A percentile compares a stretch with the other conserved stretches of the same genome.
Evolutionary conservation across 2,329 filamentous ascomycete genomes (phyloP).

Genomic region (Trichoderma semiorbis): DNA sequence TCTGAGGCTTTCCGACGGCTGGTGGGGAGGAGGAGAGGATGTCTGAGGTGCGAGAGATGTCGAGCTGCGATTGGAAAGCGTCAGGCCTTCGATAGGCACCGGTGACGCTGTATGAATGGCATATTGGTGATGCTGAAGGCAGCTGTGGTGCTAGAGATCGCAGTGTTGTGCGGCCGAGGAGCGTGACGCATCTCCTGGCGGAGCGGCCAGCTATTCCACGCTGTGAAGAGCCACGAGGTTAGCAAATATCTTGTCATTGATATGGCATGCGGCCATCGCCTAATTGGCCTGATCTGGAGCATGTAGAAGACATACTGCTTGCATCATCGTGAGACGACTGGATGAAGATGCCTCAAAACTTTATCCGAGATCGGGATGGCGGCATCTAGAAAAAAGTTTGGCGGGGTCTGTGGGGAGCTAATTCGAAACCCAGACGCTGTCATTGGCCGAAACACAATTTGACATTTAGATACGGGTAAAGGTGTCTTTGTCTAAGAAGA

Average conservation of each 20-base stretch:
- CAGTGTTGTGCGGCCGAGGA: not conserved
- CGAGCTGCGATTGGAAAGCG: not conserved
- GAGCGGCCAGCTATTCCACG: not conserved
- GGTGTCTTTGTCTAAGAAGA: not conserved
- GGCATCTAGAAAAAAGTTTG: not conserved
- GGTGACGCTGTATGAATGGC: not conserved
- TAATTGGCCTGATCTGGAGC: not conserved
- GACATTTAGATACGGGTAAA: not conserved
- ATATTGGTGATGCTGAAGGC: not conserved
- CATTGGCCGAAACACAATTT: not conserved
- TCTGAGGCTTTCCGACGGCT: conserved; percentile 55
- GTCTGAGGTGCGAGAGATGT: not conserved
- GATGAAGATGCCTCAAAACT: not conserved
- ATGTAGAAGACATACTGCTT: not conserved
- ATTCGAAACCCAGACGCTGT: not conserved
- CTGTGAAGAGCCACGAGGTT: not conserved
- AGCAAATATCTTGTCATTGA: not conserved
- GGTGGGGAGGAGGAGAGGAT: conserved; percentile 19
- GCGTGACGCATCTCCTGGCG: not conserved
- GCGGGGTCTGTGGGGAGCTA: not conserved
- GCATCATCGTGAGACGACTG: not conserved
- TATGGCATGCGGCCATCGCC: not conserved
- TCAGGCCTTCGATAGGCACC: not conserved
- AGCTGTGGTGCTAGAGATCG: not conserved
- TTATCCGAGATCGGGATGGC: not conserved